Base-by-base conservation (phyloP, 1,139 yeast species). In the Debaryomyces fabryi region DNA sequence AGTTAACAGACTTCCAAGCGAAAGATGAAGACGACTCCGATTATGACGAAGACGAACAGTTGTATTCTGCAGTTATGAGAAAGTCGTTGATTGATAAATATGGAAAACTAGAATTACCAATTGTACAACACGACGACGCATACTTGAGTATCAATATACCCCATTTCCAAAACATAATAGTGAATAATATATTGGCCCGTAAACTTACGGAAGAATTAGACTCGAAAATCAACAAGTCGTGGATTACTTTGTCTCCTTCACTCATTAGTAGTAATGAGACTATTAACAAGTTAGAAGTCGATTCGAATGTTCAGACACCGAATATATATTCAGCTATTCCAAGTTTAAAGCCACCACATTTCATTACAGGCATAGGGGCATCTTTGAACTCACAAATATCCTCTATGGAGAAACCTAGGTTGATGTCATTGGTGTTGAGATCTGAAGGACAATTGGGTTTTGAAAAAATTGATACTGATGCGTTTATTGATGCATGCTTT, bases 391-490 rank as follows among this genome's bases (percentile, higher is more conserved):
- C 82, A 0, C 65, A 59, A 25, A 56, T 71, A 39, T 53, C 49
- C 21, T 38, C 52, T 1, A 52, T 53, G 6, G 52, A 62, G 0
- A 52, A 54, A 15, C 39, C 47, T 6, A 48, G 49, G 1, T 53
- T 61, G 10, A 27, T 62, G 4, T 49, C 69, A 1, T 55, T 81
- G 10, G 70, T 73, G 0, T 63, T 80, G 50, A 74, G 79, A 53
- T 74, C 84, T 12, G 86, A 81, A 59, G 86, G 86, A 18, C 82
- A 79, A 39, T 69, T 79, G n/a, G 85, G 85, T 2, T 75, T 63
- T 53, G 86, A 82, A 52, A 78, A 72, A 51, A 58, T 71, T 12
- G 74, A 69, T 48, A 58, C 54, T 38, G 78, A 74, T 52, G 55
- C 76, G 6, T 58, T 73, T n/a, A 59, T 73, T 9, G 76, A 73